These are phyloP conservation scores for Kodamaea arcana DNA, from an alignment of 1,139 yeast genomes.

Conservation along the genomic window DNA sequence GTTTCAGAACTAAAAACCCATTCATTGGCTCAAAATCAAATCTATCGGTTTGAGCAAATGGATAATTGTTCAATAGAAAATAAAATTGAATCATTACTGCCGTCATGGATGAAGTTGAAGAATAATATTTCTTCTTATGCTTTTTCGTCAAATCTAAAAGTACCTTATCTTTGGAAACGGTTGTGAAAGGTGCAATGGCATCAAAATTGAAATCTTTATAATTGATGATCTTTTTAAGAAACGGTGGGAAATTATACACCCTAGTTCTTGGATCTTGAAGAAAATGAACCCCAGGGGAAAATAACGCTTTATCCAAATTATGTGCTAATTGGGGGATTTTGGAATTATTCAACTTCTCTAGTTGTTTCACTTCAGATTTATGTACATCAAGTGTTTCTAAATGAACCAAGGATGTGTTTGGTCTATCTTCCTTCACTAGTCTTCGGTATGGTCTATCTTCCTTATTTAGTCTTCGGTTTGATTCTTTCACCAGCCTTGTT, in stretches of 20 bases:
- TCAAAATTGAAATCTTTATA: slow-evolving; percentile 66
- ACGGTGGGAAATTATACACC: slow-evolving; percentile 65
- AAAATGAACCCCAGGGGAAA: slow-evolving; percentile 81
- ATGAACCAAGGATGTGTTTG: not conserved
- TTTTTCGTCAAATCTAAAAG: slow-evolving; percentile 48
- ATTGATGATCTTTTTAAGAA: slow-evolving; percentile 58
- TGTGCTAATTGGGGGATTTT: slow-evolving; percentile 50
- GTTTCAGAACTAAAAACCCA: slow-evolving; percentile 28
- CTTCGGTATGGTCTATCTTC: not conserved
- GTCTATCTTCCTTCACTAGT: not conserved
- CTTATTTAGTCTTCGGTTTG: not conserved
- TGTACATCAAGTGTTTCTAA: slow-evolving; percentile 6
- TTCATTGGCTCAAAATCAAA: slow-evolving; percentile 36
- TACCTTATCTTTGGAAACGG: slow-evolving; percentile 61
- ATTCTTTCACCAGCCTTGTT: not conserved
- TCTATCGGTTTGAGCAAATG: slow-evolving; percentile 17
- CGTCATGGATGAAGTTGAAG: slow-evolving; percentile 90
- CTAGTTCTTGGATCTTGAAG: slow-evolving; percentile 73
- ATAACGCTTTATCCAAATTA: slow-evolving; percentile 62
- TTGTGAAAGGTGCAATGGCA: slow-evolving; percentile 51
- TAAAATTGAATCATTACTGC: slow-evolving; percentile 72
- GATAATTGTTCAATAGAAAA: slow-evolving; percentile 57
- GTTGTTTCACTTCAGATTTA: slow-evolving; percentile 17
- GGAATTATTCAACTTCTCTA: slow-evolving; percentile 19
- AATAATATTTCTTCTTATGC: slow-evolving; percentile 46